These are phyloP conservation scores for Alternaria arborescens DNA, from an alignment of 2,329 filamentous ascomycete species.

Conservation along the genomic window DNA sequence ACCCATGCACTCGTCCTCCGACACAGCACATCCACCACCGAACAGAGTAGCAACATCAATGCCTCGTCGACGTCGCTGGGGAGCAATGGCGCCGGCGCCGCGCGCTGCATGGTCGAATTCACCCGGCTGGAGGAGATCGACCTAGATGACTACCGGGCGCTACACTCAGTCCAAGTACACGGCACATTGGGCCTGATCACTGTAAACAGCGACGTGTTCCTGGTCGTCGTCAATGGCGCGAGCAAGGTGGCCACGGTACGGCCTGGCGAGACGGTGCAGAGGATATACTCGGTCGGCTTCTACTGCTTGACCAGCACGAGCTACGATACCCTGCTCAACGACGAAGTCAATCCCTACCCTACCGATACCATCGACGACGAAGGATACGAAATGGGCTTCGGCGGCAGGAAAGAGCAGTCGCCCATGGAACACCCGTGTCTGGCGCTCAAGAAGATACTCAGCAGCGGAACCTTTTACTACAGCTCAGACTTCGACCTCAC, in stretches of 20 bases:
- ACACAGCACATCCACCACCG: conserved; percentile 73
- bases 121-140: conserved; percentile 69
- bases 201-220: conserved; percentile 83
- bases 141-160: conserved; percentile 76
- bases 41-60: conserved; percentile 60
- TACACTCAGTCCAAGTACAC: conserved; percentile 77
- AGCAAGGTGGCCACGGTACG: conserved; percentile 81
- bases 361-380: conserved; percentile 63
- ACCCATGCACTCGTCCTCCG: conserved; percentile 85
- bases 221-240: conserved; percentile 86
- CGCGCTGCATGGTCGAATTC: conserved; percentile 89
- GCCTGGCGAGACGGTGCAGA: conserved; percentile 87
- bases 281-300: conserved; percentile 87
- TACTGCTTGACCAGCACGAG: conserved; percentile 86
- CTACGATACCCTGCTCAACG: conserved; percentile 78
- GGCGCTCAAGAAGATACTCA: conserved; percentile 88
- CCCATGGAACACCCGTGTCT: conserved; percentile 86
- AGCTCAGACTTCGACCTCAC: conserved; percentile 98
- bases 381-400: conserved; percentile 60
- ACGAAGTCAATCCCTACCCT: conserved; percentile 65
- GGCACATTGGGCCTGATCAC: conserved; percentile 90
- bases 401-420: conserved; percentile 70
- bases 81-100: conserved; percentile 50
- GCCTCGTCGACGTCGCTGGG: conserved; percentile 64
- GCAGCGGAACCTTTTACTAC: conserved; percentile 96